phyloP scores from a whole-genome alignment of 306 rosid genomes.

The Glycyrrhiza uralensis region DNA sequence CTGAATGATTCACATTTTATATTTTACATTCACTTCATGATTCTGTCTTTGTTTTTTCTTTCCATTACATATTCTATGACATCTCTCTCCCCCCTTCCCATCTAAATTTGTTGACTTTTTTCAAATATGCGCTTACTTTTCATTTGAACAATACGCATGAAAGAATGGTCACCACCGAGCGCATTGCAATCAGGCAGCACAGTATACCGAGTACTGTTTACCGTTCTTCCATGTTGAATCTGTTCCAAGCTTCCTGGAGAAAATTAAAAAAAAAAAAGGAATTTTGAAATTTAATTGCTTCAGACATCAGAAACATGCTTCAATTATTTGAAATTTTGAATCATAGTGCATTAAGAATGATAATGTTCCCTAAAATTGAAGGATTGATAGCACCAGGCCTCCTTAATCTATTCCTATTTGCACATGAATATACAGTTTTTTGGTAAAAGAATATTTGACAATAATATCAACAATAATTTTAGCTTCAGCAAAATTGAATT shows the following conservation, averaged over 20 bases:
- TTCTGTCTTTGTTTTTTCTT: too few species aligned
- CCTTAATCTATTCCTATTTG: too few species aligned
- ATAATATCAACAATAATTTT: neutral
- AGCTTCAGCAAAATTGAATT: neutral
- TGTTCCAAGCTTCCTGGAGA: constrained; percentile 92
- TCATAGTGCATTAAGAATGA: neutral
- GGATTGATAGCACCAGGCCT: too few species aligned
- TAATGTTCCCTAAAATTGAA: too few species aligned
- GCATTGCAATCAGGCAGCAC: neutral
- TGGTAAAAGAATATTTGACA: too few species aligned
- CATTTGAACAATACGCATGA: constrained; percentile 15
- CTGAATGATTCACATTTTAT: neutral
- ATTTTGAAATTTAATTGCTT: neutral
- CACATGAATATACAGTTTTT: too few species aligned
- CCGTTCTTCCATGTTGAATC: constrained; percentile 84
- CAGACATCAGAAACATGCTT: neutral
- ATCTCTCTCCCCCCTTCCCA: too few species aligned
- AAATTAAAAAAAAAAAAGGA: neutral
- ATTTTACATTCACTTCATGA: too few species aligned
- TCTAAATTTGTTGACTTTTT: neutral
- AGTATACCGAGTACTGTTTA: constrained; percentile 9
- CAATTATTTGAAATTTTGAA: neutral
- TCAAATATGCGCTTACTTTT: neutral
- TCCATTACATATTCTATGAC: too few species aligned
- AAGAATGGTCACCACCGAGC: neutral